Percentiles rank a stretch among this genome's conserved stretches.
Conservation (phyloP, 345 rosid genomes). For the Iberis pinnata region DNA sequence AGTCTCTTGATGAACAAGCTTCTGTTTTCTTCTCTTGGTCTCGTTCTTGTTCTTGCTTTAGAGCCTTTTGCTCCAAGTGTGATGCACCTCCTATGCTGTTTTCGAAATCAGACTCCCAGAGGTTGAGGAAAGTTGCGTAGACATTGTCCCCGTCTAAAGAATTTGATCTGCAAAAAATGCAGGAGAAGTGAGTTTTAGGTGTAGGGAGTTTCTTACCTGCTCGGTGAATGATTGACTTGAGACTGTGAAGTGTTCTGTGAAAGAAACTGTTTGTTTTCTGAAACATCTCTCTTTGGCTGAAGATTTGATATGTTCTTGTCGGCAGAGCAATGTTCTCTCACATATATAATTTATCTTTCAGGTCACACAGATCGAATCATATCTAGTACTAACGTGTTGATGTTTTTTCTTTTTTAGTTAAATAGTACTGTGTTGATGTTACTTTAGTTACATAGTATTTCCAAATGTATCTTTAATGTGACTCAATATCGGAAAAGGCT, state of each 20-base stretch:
- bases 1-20: conserved; percentile 16
- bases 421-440: background rate
- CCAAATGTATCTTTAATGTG: conserved; percentile 7
- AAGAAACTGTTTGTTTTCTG: conserved; percentile 49
- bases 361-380: background rate
- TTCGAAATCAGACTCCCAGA: conserved; percentile 26
- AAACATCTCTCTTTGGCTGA: conserved; percentile 22
- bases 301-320: conserved; percentile 23
- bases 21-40: conserved; percentile 14
- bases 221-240: conserved; percentile 41
- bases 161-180: conserved; percentile 25
- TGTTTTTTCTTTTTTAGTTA: no score
- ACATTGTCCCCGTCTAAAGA: conserved; percentile 24
- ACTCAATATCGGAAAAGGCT: conserved; percentile 23
- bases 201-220: conserved; percentile 45
- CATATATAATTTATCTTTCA: conserved; percentile 12
- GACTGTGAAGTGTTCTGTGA: conserved; percentile 42
- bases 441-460: conserved; percentile 26
- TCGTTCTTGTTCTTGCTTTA: conserved; percentile 10
- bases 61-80: conserved; percentile 9
- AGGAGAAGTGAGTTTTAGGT: conserved; percentile 24
- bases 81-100: conserved; percentile 14
- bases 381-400: no score
- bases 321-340: conserved; percentile 12
- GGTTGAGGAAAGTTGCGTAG: conserved; percentile 28